These are phyloP conservation scores for Fusarium abutilonis DNA, from an alignment of 2,329 filamentous ascomycete genomes.

Conservation along the genomic window DNA sequence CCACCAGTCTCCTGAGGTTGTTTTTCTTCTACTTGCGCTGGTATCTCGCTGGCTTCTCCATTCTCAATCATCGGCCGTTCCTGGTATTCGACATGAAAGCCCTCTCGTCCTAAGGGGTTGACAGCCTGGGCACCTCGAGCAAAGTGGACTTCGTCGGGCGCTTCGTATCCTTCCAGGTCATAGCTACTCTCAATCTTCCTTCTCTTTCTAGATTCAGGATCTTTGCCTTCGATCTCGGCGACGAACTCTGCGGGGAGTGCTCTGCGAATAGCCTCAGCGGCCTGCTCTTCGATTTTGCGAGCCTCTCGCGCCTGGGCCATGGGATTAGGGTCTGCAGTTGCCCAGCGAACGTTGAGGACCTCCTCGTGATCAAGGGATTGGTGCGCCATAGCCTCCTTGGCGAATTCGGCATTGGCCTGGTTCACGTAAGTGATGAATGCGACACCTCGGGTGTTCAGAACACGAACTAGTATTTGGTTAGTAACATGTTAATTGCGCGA, in stretches of 20 bases:
- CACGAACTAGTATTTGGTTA: constrained; percentile 63
- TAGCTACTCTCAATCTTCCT: constrained; percentile 91
- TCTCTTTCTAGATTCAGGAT: constrained; percentile 86
- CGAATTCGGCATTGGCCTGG: constrained; percentile 88
- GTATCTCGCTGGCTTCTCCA: constrained; percentile 58
- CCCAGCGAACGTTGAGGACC: constrained; percentile 95
- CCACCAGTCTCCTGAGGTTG: constrained; percentile 59
- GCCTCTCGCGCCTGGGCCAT: constrained; percentile 93
- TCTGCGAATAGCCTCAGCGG: constrained; percentile 88
- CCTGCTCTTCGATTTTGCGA: constrained; percentile 90
- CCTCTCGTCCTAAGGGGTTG: constrained; percentile 66
- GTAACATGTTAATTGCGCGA: not conserved
- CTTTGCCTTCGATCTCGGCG: constrained; percentile 90
- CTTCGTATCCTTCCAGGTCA: constrained; percentile 89
- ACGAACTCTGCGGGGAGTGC: constrained; percentile 91
- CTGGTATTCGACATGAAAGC: constrained; percentile 71
- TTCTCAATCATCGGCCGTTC: constrained; percentile 67
- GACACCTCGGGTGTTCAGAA: constrained; percentile 88
- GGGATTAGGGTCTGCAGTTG: constrained; percentile 94
- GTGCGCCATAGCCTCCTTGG: constrained; percentile 95
- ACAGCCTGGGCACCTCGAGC: constrained; percentile 77
- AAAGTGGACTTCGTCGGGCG: constrained; percentile 93
- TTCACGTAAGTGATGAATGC: constrained; percentile 96
- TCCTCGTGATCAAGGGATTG: constrained; percentile 92
- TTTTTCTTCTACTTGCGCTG: constrained; percentile 50